Base-by-base conservation (phyloP, 805 yeast genomes). In the Metschnikowia aberdeeniae region DNA sequence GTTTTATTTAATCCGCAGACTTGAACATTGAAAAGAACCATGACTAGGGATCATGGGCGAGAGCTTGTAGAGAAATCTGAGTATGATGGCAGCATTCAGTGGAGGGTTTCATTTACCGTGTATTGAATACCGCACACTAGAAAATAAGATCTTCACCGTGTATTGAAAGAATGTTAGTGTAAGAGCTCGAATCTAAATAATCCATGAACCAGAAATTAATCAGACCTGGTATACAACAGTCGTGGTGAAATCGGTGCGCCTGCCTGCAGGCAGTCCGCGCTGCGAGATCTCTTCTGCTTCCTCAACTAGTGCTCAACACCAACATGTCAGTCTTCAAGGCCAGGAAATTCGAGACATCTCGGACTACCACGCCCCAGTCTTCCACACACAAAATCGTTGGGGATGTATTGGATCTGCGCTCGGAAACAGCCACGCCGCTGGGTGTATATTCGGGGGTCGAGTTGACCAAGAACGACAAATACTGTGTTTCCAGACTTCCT, bases 401-500 rank as follows among this genome's bases (percentile, higher is more conserved):
- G 3, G 40, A 28, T 29, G 29, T 26, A 5, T 17, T 27, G 11
- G 34, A 29, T 19, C 24, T 14, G 27, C 34, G 40, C 34, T 37
- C 40, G 9, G 34, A 32, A 7, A 37, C 40, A 11, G 17, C 30
- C 27, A 37, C 40, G 19, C 40, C 40, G 2, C 40, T 33, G 12
- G 40, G 40, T 12, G 40, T 37, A 12, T 19, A 31, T 31, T 31
- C 22, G 11, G 36, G 29, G 4, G 42, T 39, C 11, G 88, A 82
- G 56, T 67, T 82, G 51, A 80, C 87, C 6, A 73, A 77, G 52
- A 82, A 75, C 54, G 71, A 75, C 39, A 71, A 78, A 45, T 84
- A 81, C 58, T 73, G 78, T 44, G 82, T 83, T 12, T 68, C 77
- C 2, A 72, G 72, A 53, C 67, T 82, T 12, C 79, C 82, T 4